A percentile compares a stretch with the other conserved stretches of the same genome.
phyloP scores from a whole-genome alignment of 2,329 filamentous ascomycete species.

The Teratosphaeria destructans region DNA sequence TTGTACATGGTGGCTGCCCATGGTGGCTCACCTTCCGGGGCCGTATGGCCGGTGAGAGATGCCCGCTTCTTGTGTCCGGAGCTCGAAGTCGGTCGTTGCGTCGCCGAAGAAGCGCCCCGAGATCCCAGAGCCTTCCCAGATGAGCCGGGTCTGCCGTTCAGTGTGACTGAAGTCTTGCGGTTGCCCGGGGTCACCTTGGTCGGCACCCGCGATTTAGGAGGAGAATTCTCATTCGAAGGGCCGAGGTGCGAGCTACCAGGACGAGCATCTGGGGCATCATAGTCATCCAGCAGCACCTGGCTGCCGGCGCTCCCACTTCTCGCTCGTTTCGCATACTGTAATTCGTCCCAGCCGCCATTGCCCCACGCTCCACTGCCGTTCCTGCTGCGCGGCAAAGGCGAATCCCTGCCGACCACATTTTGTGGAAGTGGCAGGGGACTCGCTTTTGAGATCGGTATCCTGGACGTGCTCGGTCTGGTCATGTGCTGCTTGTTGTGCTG shows the following conservation, averaged over 20 bases:
- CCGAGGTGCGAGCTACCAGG: constrained; percentile 23
- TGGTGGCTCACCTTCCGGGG: constrained; percentile 86
- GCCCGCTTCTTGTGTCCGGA: constrained; percentile 27
- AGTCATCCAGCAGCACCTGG: constrained; percentile 42
- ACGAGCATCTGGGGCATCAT: constrained; percentile 29
- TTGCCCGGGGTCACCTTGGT: constrained; percentile 27
- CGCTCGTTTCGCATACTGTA: constrained; percentile 39
- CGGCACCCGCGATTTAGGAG: constrained; percentile 31
- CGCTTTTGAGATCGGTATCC: constrained; percentile 74
- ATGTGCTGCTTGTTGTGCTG: constrained; percentile 36
- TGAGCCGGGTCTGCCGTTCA: constrained; percentile 11
- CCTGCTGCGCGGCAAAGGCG: constrained; percentile 51
- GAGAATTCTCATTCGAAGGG: constrained; percentile 17
- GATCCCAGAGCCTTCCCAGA: constrained; percentile 3
- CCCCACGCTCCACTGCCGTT: constrained; percentile 43
- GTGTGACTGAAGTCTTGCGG: constrained; percentile 9
- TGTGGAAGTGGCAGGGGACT: constrained; percentile 67
- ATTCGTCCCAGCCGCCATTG: constrained; percentile 43
- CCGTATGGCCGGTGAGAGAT: constrained; percentile 50
- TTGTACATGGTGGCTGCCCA: constrained; percentile 95
- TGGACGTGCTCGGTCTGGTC: constrained; percentile 49
- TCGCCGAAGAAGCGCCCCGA: neutral
- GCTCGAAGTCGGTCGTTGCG: constrained; percentile 3
- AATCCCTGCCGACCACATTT: constrained; percentile 64
- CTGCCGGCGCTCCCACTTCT: constrained; percentile 58